Percentiles rank a stretch among this genome's conserved stretches.
These are phyloP conservation scores for Rubia peregrina DNA, from an alignment of 305 asterid species.

Conservation along the genomic window DNA sequence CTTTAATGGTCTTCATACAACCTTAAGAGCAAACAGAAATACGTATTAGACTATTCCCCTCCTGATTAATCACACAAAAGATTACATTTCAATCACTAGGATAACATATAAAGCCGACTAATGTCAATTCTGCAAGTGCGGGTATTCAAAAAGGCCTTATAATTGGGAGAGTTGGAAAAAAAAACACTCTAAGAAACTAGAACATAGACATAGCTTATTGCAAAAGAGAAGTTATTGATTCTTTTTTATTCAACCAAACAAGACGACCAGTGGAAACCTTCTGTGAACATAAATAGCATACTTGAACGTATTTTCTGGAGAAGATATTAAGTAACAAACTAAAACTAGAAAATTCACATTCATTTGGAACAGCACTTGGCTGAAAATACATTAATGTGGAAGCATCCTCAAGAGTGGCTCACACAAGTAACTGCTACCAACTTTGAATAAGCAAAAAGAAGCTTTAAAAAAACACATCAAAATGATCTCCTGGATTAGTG, in stretches of 20 bases:
- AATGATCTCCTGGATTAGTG: neutral
- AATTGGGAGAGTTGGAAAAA: neutral
- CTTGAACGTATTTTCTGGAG: neutral
- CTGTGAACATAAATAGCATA: too few species aligned
- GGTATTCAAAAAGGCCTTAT: neutral
- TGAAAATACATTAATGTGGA: neutral
- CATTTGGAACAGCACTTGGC: neutral
- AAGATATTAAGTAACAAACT: neutral
- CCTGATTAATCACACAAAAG: neutral
- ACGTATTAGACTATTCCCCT: neutral
- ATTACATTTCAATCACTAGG: neutral
- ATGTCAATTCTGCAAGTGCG: neutral
- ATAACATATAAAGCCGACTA: neutral
- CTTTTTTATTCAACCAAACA: neutral
- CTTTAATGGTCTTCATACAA: constrained; percentile 70
- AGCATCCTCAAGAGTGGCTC: neutral
- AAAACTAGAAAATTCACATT: neutral
- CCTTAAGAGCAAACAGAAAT: constrained; percentile 41
- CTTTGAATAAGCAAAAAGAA: constrained; percentile 1
- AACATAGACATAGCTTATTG: neutral
- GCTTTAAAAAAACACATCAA: neutral
- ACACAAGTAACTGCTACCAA: neutral
- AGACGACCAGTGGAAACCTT: constrained; percentile 2
- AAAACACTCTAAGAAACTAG: neutral
- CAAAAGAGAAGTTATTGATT: neutral